phyloP scores from a whole-genome alignment of 2,329 filamentous ascomycete species.

The Alternaria triticimaculans region DNA sequence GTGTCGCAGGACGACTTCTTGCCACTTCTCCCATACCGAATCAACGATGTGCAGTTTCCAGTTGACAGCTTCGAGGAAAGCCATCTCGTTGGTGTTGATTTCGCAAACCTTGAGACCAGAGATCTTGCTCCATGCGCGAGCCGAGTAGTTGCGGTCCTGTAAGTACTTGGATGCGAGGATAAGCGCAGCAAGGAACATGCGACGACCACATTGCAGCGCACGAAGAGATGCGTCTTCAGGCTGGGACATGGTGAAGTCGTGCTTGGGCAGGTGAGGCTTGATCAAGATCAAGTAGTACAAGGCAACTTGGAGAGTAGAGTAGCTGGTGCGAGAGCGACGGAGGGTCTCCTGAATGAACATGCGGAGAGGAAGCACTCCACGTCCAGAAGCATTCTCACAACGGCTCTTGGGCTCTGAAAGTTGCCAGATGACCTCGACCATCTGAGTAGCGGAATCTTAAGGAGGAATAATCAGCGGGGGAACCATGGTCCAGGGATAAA shows the following conservation, averaged over 20 bases:
- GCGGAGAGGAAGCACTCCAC: conserved; percentile 84
- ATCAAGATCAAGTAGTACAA: conserved; percentile 96
- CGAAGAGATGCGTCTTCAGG: conserved; percentile 74
- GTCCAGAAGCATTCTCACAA: conserved; percentile 69
- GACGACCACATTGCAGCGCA: conserved; percentile 90
- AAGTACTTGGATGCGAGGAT: conserved; percentile 98
- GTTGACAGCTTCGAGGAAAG: conserved; percentile 86
- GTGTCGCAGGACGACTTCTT: conserved; percentile 86
- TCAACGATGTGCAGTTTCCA: conserved; percentile 97
- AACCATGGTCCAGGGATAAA: conserved; percentile 43
- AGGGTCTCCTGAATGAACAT: conserved; percentile 98
- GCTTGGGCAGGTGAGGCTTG: conserved; percentile 83
- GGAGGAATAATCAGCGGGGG: conserved; percentile 33
- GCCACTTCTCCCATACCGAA: conserved; percentile 88
- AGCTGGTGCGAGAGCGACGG: conserved; percentile 92
- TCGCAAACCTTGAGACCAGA: conserved; percentile 91
- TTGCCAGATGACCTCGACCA: conserved; percentile 97
- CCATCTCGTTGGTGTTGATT: conserved; percentile 96
- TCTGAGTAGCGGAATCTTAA: conserved; percentile 93
- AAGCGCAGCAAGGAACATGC: conserved; percentile 94
- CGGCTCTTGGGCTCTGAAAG: conserved; percentile 81
- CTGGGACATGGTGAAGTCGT: conserved; percentile 88
- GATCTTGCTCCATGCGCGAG: conserved; percentile 98
- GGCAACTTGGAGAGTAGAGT: conserved; percentile 95
- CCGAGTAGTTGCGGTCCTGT: conserved; percentile 97